Evolutionary conservation across 371 early-diverging fungal species (phyloP).

Genomic region (Mortierella sp.): DNA sequence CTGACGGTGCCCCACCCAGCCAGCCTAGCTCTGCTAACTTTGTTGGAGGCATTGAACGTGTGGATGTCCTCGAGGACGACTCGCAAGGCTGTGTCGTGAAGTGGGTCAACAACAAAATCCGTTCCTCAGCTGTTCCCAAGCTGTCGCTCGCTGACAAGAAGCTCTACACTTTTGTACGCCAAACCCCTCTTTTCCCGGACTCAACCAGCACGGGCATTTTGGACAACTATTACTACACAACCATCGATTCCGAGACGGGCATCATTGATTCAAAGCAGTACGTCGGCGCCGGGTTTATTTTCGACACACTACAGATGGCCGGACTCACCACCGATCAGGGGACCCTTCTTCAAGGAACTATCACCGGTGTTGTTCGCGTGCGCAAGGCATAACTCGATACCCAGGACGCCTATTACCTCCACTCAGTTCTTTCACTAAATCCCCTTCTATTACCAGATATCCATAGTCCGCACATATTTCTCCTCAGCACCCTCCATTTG

Average conservation of each 20-base stretch:
- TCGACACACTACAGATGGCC: conserved; percentile 25
- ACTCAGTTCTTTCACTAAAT: conserved; percentile 1
- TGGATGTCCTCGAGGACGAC: conserved; percentile 21
- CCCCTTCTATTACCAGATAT: background rate
- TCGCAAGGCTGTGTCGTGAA: conserved; percentile 13
- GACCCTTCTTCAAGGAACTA: conserved; percentile 19
- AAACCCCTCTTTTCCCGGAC: conserved; percentile 15
- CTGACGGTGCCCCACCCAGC: conserved; percentile 15
- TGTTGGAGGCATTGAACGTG: conserved; percentile 25
- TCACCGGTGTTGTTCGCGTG: conserved; percentile 20
- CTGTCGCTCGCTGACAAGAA: conserved; percentile 18
- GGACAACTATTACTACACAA: conserved; percentile 21
- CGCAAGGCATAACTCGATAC: conserved; percentile 14
- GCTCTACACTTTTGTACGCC: conserved; percentile 25
- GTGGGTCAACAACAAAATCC: conserved; percentile 23
- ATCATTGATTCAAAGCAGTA: conserved; percentile 14
- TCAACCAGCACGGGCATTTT: conserved; percentile 15
- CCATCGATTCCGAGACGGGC: conserved; percentile 19
- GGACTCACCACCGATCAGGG: conserved; percentile 15
- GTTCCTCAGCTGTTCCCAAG: conserved; percentile 23
- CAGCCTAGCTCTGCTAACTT: conserved; percentile 18
- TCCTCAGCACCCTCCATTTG: background rate
- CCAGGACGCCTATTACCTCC: conserved; percentile 1
- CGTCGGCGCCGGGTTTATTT: conserved; percentile 17
- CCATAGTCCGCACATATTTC: background rate